Evolutionary conservation across 345 rosid genomes (phyloP), one percentile per base, ranked within the genome.

Genomic region (Dipteronia dyeriana): DNA sequence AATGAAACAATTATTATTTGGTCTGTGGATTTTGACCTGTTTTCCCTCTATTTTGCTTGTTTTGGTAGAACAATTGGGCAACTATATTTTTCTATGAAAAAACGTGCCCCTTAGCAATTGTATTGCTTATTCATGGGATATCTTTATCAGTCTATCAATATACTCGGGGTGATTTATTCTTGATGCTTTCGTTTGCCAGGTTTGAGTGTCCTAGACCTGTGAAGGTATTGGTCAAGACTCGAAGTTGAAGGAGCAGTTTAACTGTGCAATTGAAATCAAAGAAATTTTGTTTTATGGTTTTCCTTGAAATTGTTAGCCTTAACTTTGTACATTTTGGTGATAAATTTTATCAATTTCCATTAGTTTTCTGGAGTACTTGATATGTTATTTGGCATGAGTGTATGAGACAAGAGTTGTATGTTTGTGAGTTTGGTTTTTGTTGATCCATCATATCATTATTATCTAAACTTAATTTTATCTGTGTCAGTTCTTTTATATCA

Each of bases 201-300:
- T 68, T 68, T 84, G 78, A 84, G 26, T 7, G 82, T 78, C 1
- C 80, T 75, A 29, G 86, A 84, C 53, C 73, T 78, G 57, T 84
- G 78, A 78, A 75, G 75, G 64, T 66, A 57, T 38, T 2, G 10
- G 38, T 34, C 6, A 34, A 34, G 38, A 34, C n/a, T 17, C 57
- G 2, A 45, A 41, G 68, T 19, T 1, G 12, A 3, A 9, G 47
- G 47, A 65, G 13, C 59, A 0, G n/a, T 47, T 22, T 47, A 31
- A 8, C 1, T 66, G 56, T 56, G 38, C 16, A 41, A 17, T 11
- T 43, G 61, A 56, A 53, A 76, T 75, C 12, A 26, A 59, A 34
- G 38, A 34, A 34, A 34, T 4, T 34, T 34, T 70, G 43, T 7
- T 41, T 41, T 59, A 31, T 3, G 38, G 38, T 34, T 34, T 34